Evolutionary conservation across 2,329 filamentous ascomycete species (phyloP).

Genomic region (Davidsoniella neocaledoniae): DNA sequence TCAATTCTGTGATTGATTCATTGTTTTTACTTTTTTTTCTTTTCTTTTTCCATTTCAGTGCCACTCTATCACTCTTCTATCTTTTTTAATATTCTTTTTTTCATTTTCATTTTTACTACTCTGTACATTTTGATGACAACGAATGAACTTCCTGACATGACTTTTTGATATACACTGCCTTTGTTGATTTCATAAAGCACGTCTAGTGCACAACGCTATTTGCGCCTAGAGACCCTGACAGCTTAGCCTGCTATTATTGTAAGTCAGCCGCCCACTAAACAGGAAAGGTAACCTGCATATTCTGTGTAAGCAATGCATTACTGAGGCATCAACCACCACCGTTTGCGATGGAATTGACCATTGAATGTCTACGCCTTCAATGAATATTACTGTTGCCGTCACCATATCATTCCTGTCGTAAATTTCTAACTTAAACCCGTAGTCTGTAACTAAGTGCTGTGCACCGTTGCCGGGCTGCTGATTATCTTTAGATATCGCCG

Average conservation of each 20-base stretch:
- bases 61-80: slow-evolving; percentile 1
- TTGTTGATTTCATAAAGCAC: not conserved
- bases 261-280: no score
- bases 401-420: no score
- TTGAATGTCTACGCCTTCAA: not conserved
- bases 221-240: no score
- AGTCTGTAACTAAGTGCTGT: no score
- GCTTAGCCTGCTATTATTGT: no score
- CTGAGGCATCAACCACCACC: not conserved
- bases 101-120: not conserved
- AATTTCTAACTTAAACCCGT: not conserved
- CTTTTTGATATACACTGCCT: not conserved
- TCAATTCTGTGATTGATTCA: not conserved
- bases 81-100: not conserved
- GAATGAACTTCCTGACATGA: not conserved
- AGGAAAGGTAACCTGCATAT: slow-evolving; percentile 8
- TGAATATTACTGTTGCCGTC: no score
- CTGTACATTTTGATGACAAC: not conserved
- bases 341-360: not conserved
- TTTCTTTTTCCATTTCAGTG: not conserved
- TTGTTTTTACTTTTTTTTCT: slow-evolving; percentile 1
- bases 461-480: no score
- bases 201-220: not conserved
- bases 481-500: not conserved
- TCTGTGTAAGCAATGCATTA: slow-evolving; percentile 5